Evolutionary conservation across 2,329 filamentous ascomycete species (phyloP).

Genomic region (Coniochaeta prunicola): DNA sequence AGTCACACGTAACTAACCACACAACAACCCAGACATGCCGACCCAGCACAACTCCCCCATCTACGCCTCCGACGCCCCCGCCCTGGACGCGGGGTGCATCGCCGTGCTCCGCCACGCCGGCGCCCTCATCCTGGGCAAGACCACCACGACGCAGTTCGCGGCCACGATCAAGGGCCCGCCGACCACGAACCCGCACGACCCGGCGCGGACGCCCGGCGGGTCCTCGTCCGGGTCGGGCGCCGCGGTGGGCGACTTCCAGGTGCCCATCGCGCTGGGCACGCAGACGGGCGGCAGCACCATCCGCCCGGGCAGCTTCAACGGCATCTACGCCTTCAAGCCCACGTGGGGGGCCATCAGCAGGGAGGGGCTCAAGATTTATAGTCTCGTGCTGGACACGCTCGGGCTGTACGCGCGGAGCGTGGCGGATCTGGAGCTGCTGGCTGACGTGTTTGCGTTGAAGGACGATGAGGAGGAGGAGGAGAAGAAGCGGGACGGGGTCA

Average conservation of each 20-base stretch:
- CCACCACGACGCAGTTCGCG: constrained; percentile 59
- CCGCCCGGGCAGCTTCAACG: constrained; percentile 57
- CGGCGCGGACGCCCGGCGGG: constrained; percentile 52
- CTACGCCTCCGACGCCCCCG: constrained; percentile 35
- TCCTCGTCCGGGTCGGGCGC: constrained; percentile 62
- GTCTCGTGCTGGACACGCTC: constrained; percentile 53
- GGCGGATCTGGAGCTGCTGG: constrained; percentile 49
- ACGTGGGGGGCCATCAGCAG: constrained; percentile 57
- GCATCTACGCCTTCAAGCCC: constrained; percentile 58
- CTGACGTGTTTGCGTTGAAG: constrained; percentile 42
- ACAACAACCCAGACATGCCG: constrained; percentile 39
- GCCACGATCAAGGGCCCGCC: constrained; percentile 43
- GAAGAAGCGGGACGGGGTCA: constrained; percentile 24
- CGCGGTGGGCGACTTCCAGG: constrained; percentile 58
- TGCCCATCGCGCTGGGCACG: constrained; percentile 53
- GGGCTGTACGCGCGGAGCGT: constrained; percentile 53
- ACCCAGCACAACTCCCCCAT: constrained; percentile 49
- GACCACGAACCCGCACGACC: constrained; percentile 50
- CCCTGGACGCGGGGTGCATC: constrained; percentile 45
- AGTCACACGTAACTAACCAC: background rate
- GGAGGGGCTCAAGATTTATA: constrained; percentile 54
- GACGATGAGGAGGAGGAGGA: constrained; percentile 21
- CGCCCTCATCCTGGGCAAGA: constrained; percentile 52
- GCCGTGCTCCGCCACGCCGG: constrained; percentile 45
- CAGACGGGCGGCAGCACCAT: constrained; percentile 61